phyloP scores from a whole-genome alignment of 495 filamentous ascomycete genomes.

The Massariosphaeria phaeospora region DNA sequence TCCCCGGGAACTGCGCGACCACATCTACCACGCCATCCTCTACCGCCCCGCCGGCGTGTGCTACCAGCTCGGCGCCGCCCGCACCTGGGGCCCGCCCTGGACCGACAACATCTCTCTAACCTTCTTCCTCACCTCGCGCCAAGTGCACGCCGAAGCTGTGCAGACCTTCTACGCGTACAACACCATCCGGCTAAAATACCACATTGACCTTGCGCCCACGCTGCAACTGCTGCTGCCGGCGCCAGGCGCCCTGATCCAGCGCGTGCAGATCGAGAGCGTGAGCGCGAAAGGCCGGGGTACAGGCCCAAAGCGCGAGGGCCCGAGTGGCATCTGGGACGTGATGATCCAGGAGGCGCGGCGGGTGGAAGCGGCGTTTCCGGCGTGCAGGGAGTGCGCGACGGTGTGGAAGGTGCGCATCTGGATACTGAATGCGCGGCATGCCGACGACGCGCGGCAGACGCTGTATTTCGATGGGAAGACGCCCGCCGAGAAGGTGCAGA shows the following conservation, averaged over 20 bases:
- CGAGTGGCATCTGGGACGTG: not conserved
- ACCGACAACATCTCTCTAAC: not conserved
- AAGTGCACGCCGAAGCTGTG: slow-evolving; percentile 15
- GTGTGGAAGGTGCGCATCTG: not conserved
- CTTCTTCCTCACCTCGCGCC: slow-evolving; percentile 13
- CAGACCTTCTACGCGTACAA: slow-evolving; percentile 2
- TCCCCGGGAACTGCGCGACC: slow-evolving; percentile 18
- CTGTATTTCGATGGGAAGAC: not conserved
- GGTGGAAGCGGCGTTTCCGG: slow-evolving; percentile 4
- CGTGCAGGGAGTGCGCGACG: not conserved
- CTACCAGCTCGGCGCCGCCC: not conserved
- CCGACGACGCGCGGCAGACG: too few species aligned
- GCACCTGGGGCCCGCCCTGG: not conserved
- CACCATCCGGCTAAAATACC: not conserved
- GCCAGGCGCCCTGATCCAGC: not conserved
- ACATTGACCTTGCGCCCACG: not conserved
- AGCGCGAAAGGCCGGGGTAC: not conserved
- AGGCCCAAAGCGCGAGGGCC: not conserved
- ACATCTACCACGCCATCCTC: slow-evolving; percentile 11
- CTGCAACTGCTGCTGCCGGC: not conserved
- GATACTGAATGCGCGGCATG: not conserved
- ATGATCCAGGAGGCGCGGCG: slow-evolving; percentile 1
- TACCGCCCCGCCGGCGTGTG: not conserved
- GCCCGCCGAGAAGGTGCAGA: not conserved
- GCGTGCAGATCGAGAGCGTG: not conserved